Evolutionary conservation across 1,284 basidiomycete species (phyloP).

Genomic region (Puccinia horiana): DNA sequence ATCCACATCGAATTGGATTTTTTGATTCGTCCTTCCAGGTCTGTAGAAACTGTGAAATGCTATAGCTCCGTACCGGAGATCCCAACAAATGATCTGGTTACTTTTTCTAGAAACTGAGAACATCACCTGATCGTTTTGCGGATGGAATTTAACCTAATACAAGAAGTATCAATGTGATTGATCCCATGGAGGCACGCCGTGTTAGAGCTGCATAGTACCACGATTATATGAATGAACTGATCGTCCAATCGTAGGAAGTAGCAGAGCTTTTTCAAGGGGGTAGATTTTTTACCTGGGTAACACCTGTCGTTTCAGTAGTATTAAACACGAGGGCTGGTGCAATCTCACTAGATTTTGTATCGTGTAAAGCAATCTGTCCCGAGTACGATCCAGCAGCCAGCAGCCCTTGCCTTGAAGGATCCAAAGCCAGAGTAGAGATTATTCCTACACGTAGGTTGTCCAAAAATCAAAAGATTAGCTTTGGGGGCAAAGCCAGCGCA

Average conservation of each 20-base stretch:
- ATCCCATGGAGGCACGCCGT: neutral
- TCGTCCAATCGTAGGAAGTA: neutral
- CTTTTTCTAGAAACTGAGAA: slow-evolving; percentile 76
- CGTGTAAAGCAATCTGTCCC: slow-evolving; percentile 74
- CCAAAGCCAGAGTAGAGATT: slow-evolving; percentile 77
- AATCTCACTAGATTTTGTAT: slow-evolving; percentile 64
- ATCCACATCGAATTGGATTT: slow-evolving; percentile 75
- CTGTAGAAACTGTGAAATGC: slow-evolving; percentile 63
- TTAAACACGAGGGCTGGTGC: slow-evolving; percentile 47
- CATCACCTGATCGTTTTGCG: slow-evolving; percentile 69
- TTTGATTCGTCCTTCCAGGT: slow-evolving; percentile 69
- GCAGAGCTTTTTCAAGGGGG: neutral
- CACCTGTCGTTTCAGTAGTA: slow-evolving; percentile 62
- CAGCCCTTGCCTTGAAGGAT: slow-evolving; percentile 67
- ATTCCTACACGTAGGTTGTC: slow-evolving; percentile 66
- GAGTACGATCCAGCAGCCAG: slow-evolving; percentile 69
- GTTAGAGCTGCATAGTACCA: neutral
- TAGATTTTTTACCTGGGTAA: slow-evolving; percentile 68
- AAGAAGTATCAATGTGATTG: neutral
- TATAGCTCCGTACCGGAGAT: slow-evolving; percentile 67
- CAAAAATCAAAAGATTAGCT: neutral
- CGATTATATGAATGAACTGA: neutral
- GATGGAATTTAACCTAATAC: slow-evolving; percentile 75
- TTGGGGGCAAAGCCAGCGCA: neutral
- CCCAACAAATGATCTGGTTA: slow-evolving; percentile 72